These are phyloP conservation scores for Dactylonectria macrodidyma DNA, from an alignment of 2,329 filamentous ascomycete genomes.

Conservation along the genomic window DNA sequence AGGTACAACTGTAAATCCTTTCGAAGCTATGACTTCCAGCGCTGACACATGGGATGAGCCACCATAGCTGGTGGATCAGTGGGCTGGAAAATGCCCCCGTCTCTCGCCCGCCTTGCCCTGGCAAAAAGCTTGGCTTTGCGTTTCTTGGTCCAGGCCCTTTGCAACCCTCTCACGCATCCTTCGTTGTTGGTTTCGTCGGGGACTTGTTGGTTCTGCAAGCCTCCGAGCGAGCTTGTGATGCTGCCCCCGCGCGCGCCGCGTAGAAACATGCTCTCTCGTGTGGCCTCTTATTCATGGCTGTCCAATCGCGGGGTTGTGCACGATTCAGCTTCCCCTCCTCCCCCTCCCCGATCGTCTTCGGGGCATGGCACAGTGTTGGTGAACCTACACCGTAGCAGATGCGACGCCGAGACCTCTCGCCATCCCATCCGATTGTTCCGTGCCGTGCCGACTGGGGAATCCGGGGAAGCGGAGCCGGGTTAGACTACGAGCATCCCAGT, in stretches of 20 bases:
- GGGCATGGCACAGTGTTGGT: not conserved
- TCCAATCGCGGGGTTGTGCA: not conserved
- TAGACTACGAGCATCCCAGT: not conserved
- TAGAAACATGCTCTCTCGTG: not conserved
- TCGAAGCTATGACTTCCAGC: conserved; percentile 28
- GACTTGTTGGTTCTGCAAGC: not conserved
- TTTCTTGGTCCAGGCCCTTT: not conserved
- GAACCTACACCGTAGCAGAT: conserved; percentile 1
- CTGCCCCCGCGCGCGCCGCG: not conserved
- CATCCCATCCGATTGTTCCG: conserved; percentile 25
- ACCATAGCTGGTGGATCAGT: not conserved
- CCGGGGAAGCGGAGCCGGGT: conserved; percentile 30
- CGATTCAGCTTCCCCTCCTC: not conserved
- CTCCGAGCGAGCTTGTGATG: not conserved
- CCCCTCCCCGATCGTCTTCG: not conserved
- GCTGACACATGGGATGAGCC: conserved; percentile 27
- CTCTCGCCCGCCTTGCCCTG: conserved; percentile 7
- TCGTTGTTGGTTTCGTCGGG: not conserved
- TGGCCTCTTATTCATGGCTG: not conserved
- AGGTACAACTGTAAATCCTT: not conserved
- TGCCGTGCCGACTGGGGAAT: conserved; percentile 29
- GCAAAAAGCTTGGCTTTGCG: not conserved
- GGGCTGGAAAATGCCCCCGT: conserved; percentile 4
- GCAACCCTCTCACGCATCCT: conserved; percentile 6
- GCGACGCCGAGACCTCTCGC: not conserved